Percentiles rank a stretch among this genome's conserved stretches.
phyloP scores from a whole-genome alignment of 768 basidiomycete genomes.

The Russula dissimulans region DNA sequence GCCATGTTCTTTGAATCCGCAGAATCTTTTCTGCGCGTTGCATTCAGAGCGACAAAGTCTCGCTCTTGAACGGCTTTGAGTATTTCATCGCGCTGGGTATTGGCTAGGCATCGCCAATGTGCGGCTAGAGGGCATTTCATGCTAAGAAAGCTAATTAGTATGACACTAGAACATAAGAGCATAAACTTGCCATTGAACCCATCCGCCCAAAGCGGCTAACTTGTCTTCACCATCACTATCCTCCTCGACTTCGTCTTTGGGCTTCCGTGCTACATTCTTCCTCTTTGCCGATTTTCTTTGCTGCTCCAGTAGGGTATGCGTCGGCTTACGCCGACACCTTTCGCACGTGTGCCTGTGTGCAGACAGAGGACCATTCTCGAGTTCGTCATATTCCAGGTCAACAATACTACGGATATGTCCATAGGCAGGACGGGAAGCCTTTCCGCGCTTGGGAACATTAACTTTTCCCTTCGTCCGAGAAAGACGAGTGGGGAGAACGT shows the following conservation, averaged over 20 bases:
- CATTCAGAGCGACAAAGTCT: conserved; percentile 37
- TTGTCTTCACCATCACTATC: conserved; percentile 47
- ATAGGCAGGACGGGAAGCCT: conserved; percentile 38
- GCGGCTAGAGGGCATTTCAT: conserved; percentile 67
- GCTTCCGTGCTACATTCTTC: conserved; percentile 30
- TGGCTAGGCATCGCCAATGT: conserved; percentile 70
- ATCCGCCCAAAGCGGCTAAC: conserved; percentile 54
- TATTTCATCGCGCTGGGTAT: conserved; percentile 62
- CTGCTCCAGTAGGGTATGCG: conserved; percentile 40
- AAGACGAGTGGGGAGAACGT: conserved; percentile 33
- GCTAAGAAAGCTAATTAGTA: conserved; percentile 30
- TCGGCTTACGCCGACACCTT: conserved; percentile 55
- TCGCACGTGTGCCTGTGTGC: conserved; percentile 60
- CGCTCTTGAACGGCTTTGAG: conserved; percentile 50
- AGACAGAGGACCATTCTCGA: conserved; percentile 46
- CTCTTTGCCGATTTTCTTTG: conserved; percentile 30
- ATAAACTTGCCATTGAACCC: conserved; percentile 66
- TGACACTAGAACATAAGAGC: not conserved
- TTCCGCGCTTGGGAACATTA: conserved; percentile 28
- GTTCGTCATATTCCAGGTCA: conserved; percentile 40
- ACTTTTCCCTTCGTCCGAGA: conserved; percentile 15
- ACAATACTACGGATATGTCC: conserved; percentile 37
- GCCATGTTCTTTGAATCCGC: not conserved
- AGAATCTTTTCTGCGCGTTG: conserved; percentile 15
- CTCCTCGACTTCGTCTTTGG: conserved; percentile 45